Conservation (phyloP, 2,329 filamentous ascomycete genomes). For the Cladosporium sp. region DNA sequence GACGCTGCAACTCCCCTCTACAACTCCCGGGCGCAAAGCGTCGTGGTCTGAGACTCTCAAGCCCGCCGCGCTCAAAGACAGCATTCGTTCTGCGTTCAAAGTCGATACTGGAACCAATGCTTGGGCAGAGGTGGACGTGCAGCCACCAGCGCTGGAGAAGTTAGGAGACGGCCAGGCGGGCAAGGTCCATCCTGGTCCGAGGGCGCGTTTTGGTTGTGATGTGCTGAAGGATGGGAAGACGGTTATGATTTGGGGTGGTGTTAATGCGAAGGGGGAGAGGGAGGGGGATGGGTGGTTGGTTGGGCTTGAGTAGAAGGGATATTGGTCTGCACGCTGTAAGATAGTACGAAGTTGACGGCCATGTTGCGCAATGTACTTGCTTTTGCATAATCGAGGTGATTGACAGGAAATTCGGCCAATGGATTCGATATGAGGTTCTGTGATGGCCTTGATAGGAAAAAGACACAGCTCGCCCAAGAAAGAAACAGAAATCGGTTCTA, state of each 20-base stretch:
- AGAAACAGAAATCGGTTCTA: too few relatives aligned
- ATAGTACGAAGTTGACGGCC: too few relatives aligned
- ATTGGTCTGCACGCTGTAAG: too few relatives aligned
- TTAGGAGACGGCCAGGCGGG: slow-evolving; percentile 33
- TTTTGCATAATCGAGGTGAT: too few relatives aligned
- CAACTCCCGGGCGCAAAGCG: slow-evolving; percentile 22
- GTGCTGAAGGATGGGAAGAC: slow-evolving; percentile 33
- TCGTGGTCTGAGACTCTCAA: slow-evolving; percentile 31
- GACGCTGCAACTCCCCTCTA: slow-evolving; percentile 41
- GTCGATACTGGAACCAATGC: slow-evolving; percentile 37
- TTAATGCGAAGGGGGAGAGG: slow-evolving; percentile 39
- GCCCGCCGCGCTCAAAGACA: slow-evolving; percentile 43
- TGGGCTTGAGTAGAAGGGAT: slow-evolving; percentile 31
- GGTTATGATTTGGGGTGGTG: slow-evolving; percentile 41
- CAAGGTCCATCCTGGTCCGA: slow-evolving; percentile 42
- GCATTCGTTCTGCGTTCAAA: slow-evolving; percentile 38
- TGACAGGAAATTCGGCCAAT: too few relatives aligned
- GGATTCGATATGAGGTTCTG: too few relatives aligned
- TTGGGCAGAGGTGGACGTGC: slow-evolving; percentile 41
- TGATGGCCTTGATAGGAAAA: too few relatives aligned
- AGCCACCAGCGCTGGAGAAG: slow-evolving; percentile 28
- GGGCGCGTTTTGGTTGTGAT: slow-evolving; percentile 40
- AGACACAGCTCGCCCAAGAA: too few relatives aligned
- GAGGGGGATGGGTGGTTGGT: slow-evolving; percentile 45
- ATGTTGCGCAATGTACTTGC: too few relatives aligned